These are phyloP conservation scores for Penicillium sp. DNA, from an alignment of 2,329 filamentous ascomycete genomes.

Conservation along the genomic window DNA sequence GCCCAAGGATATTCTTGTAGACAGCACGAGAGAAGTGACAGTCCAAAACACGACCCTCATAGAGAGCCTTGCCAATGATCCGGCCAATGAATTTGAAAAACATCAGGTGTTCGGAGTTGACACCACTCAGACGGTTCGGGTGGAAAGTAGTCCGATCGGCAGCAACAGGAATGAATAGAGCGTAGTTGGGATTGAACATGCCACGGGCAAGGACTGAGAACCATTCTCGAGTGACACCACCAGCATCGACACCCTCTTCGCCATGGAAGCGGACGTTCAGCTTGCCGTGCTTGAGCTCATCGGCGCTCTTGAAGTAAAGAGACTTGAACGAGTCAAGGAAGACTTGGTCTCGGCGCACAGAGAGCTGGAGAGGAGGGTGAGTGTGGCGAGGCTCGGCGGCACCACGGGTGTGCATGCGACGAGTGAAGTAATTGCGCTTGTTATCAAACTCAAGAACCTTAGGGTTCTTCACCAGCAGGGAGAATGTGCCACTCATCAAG, in stretches of 20 bases:
- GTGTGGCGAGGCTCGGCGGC: conserved; percentile 70
- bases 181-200: conserved; percentile 99
- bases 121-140: conserved; percentile 87
- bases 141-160: conserved; percentile 98
- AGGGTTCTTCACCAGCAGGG: conserved; percentile 93
- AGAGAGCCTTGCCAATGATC: conserved; percentile 96
- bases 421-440: conserved; percentile 98
- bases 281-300: conserved; percentile 99
- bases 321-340: conserved; percentile 98
- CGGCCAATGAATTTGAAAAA: conserved; percentile 99
- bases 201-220: conserved; percentile 96
- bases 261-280: conserved; percentile 96
- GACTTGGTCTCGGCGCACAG: conserved; percentile 88
- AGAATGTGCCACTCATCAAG: conserved; percentile 97
- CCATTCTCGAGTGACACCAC: conserved; percentile 97
- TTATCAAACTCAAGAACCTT: conserved; percentile 99
- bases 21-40: conserved; percentile 99
- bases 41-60: conserved; percentile 92
- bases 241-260: conserved; percentile 96
- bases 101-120: conserved; percentile 93
- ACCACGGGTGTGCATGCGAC: conserved; percentile 78
- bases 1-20: conserved; percentile 95
- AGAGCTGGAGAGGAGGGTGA: conserved; percentile 77
- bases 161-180: conserved; percentile 92
- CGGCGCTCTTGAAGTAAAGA: conserved; percentile 93